These are phyloP conservation scores for Trametes villosa DNA, from an alignment of 768 basidiomycete genomes.

Conservation along the genomic window DNA sequence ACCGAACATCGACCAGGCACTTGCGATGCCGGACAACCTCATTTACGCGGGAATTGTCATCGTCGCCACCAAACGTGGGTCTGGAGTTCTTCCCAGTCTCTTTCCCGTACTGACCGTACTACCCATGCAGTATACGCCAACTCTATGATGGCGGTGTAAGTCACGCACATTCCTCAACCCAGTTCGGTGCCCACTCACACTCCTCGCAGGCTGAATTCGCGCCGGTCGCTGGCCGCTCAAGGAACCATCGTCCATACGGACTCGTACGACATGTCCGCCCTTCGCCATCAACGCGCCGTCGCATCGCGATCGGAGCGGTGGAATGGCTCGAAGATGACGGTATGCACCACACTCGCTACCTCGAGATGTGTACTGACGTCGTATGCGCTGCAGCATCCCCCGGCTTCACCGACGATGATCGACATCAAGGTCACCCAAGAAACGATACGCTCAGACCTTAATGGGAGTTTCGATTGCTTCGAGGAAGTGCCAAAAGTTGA, in stretches of 20 bases:
- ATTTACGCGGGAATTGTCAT: constrained; percentile 15
- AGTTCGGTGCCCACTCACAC: too few species aligned
- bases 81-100: neutral
- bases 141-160: constrained; percentile 20
- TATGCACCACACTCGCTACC: neutral
- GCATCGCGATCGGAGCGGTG: neutral
- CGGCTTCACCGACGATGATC: neutral
- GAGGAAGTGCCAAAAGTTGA: constrained; percentile 1
- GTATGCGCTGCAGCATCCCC: neutral
- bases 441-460: neutral
- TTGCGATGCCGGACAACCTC: constrained; percentile 18
- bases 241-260: neutral
- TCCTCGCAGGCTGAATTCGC: constrained; percentile 5
- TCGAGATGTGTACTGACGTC: neutral
- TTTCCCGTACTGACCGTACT: neutral
- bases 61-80: constrained; percentile 16
- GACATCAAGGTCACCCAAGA: constrained; percentile 5
- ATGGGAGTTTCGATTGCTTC: neutral
- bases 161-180: neutral
- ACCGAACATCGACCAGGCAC: neutral
- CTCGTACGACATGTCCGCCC: neutral
- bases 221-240: neutral
- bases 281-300: neutral
- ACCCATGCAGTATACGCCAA: constrained; percentile 15
- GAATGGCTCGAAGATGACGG: neutral